Conservation (phyloP, 352 stramenopile species). For the Phytophthora crassamura region DNA sequence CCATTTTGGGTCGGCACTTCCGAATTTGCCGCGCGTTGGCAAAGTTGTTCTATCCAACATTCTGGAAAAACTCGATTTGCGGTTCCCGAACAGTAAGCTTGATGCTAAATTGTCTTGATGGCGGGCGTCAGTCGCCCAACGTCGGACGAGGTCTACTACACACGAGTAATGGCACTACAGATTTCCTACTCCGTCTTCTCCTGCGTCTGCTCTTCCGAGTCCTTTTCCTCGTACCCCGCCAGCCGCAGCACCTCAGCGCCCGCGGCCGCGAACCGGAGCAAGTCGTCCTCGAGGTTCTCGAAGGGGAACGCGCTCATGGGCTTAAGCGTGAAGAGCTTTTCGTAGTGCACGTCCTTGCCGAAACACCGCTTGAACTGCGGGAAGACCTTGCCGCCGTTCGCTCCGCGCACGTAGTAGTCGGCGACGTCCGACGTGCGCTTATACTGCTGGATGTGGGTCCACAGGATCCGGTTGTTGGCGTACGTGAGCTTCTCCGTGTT, state of each 20-base stretch:
- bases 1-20: not conserved
- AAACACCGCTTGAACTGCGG: constrained; percentile 75
- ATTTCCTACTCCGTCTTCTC: constrained; percentile 23
- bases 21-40: constrained; percentile 2
- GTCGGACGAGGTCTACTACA: constrained; percentile 3
- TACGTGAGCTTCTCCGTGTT: constrained; percentile 74
- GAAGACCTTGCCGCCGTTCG: constrained; percentile 73
- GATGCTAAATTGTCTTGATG: constrained; percentile 29
- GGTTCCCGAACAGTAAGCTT: constrained; percentile 28
- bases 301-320: constrained; percentile 73
- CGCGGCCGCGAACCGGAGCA: constrained; percentile 57
- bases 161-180: constrained; percentile 26
- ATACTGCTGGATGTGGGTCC: constrained; percentile 69
- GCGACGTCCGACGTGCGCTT: constrained; percentile 44
- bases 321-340: constrained; percentile 72
- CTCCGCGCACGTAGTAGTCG: constrained; percentile 67
- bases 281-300: constrained; percentile 59
- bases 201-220: constrained; percentile 20
- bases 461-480: constrained; percentile 51
- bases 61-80: not conserved
- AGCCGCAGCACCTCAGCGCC: constrained; percentile 40
- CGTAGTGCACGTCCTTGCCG: constrained; percentile 72
- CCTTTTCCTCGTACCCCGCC: constrained; percentile 30
- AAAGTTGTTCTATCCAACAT: not conserved
- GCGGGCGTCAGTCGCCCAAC: not conserved